Conservation (phyloP, 805 yeast genomes). For the Wickerhamomyces alni region DNA sequence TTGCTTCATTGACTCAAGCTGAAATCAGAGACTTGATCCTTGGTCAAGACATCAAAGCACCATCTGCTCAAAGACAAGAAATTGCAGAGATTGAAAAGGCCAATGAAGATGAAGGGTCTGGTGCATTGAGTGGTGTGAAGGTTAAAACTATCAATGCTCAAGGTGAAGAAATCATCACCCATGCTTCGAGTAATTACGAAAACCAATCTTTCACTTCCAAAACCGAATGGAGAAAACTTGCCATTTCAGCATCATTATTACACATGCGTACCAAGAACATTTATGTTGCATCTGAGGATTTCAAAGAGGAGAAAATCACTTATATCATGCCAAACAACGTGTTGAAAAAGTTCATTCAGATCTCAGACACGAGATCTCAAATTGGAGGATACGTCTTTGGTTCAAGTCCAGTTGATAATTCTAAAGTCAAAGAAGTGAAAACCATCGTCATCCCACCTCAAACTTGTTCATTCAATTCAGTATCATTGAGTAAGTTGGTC, state of each 20-base stretch:
- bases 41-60: conserved; percentile 91
- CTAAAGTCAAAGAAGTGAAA: conserved; percentile 69
- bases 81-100: conserved; percentile 66
- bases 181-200: conserved; percentile 85
- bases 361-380: conserved; percentile 76
- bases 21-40: conserved; percentile 91
- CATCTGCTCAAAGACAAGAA: conserved; percentile 81
- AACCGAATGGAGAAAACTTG: conserved; percentile 87
- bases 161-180: conserved; percentile 94
- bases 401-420: conserved; percentile 63
- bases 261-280: conserved; percentile 71
- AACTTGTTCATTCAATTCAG: conserved; percentile 61
- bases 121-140: conserved; percentile 47
- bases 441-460: conserved; percentile 83
- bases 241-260: conserved; percentile 69
- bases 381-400: conserved; percentile 83
- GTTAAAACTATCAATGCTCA: conserved; percentile 85
- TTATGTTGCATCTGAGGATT: conserved; percentile 65
- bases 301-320: conserved; percentile 51
- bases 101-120: conserved; percentile 31
- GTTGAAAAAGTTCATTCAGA: conserved; percentile 67
- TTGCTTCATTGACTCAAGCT: conserved; percentile 82
- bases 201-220: conserved; percentile 77
- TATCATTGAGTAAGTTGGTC: conserved; percentile 33
- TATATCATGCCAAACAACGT: conserved; percentile 81